Evolutionary conservation across 2,329 filamentous ascomycete genomes (phyloP), one percentile per base, ranked within the genome.

Genomic region (Cladosporium sp.): DNA sequence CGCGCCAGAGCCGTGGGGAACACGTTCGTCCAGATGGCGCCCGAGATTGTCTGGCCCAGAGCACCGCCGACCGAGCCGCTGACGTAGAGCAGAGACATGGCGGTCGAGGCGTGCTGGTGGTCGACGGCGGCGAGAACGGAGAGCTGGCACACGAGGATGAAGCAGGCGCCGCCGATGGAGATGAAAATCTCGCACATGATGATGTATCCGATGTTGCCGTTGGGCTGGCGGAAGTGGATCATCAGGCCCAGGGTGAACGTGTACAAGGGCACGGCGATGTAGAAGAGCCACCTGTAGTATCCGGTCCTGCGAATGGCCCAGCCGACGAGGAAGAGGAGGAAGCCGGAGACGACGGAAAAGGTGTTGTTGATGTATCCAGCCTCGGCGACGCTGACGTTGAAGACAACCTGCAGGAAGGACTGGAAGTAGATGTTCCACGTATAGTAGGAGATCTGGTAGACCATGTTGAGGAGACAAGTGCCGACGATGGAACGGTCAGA

Each of bases 141-240:
- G 59, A 86, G 74, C 61, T 86, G 78, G 38, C 80, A 74, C 41
- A 74, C 74, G 40, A 84, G 78, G 52, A 80, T 76, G 7, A 83
- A 69, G 8, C 74, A 75, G 47, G 73, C 73, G 15, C 76, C 77
- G n/a, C 70, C 73, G 45, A 78, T 70, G n/a, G 77, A 75, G 43
- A 79, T 74, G 52, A 80, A 71, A 44, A 80, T 72, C 58, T 79
- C 76, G 51, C 74, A 76, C 70, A 78, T 73, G 44, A 79, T 64
- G 9, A 79, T 61, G 63, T 73, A 78, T 30, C 71, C 67, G 29
- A 79, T 70, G 37, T 70, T 63, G 7, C 62, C 64, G 37, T 71
- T 65, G 7, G 59, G 57, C 29, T 51, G 53, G 18, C 63, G 55
- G 56, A 65, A 65, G 39, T 61, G 50, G 34, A 65, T 61, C 60